A percentile compares a stretch with the other conserved stretches of the same genome.
These are phyloP conservation scores for Cladosporium colombiae DNA, from an alignment of 2,329 filamentous ascomycete species.

Conservation along the genomic window DNA sequence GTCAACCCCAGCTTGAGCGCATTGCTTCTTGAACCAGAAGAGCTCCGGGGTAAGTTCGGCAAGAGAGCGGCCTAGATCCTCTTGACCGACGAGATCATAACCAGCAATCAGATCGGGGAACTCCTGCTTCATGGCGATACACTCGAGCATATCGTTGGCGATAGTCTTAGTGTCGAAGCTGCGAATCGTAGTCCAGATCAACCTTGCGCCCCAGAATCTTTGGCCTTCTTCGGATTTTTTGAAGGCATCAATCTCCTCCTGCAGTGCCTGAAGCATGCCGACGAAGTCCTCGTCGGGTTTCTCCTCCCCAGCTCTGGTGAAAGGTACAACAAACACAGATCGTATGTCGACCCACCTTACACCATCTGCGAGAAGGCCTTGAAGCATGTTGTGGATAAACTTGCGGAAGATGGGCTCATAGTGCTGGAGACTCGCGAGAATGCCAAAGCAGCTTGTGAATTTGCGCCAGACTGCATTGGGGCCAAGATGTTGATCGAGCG, in stretches of 20 bases:
- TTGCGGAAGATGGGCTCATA: conserved; percentile 87
- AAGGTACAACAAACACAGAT: conserved; percentile 71
- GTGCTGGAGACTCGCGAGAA: conserved; percentile 73
- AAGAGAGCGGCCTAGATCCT: conserved; percentile 75
- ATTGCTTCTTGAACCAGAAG: conserved; percentile 91
- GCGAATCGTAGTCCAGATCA: conserved; percentile 82
- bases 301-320: conserved; percentile 65
- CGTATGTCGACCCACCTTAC: conserved; percentile 83
- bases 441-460: conserved; percentile 74
- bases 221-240: conserved; percentile 69
- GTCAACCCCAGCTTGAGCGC: conserved; percentile 72
- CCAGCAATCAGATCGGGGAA: conserved; percentile 81
- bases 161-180: conserved; percentile 64
- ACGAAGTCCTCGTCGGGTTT: conserved; percentile 66
- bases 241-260: conserved; percentile 78
- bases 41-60: conserved; percentile 77
- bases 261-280: conserved; percentile 70
- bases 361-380: conserved; percentile 73
- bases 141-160: conserved; percentile 78
- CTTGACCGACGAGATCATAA: conserved; percentile 87
- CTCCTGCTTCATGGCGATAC: conserved; percentile 76
- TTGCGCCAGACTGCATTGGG: conserved; percentile 83
- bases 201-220: conserved; percentile 78
- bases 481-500: conserved; percentile 77
- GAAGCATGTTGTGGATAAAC: conserved; percentile 72